These are phyloP conservation scores for Candida arabinofermentans DNA, from an alignment of 805 yeast species.

Conservation along the genomic window DNA sequence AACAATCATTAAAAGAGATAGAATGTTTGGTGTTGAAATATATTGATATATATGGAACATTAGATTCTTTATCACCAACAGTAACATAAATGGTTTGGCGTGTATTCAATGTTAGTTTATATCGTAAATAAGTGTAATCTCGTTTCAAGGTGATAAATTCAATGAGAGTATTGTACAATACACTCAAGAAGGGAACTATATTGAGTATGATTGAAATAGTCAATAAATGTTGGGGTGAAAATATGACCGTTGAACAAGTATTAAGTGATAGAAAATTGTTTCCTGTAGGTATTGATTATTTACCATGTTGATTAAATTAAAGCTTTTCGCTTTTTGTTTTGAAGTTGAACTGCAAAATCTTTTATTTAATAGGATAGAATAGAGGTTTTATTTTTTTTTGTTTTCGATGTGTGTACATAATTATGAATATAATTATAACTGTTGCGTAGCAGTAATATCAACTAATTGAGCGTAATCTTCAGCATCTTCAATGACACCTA, in stretches of 20 bases:
- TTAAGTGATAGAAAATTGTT: slow-evolving; percentile 42
- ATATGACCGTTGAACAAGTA: slow-evolving; percentile 38
- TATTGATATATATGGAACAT: slow-evolving; percentile 40
- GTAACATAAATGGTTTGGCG: slow-evolving; percentile 67
- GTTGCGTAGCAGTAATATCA: slow-evolving; percentile 97
- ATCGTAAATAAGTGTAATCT: slow-evolving; percentile 34
- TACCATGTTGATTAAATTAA: slow-evolving; percentile 40
- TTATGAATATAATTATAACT: slow-evolving; percentile 74
- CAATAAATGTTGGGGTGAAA: slow-evolving; percentile 44
- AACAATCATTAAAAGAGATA: slow-evolving; percentile 24
- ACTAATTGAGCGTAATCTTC: slow-evolving; percentile 99
- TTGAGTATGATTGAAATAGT: slow-evolving; percentile 39
- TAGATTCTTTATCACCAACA: slow-evolving; percentile 43
- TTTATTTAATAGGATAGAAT: too few species aligned
- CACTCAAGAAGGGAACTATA: slow-evolving; percentile 53
- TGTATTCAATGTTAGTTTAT: slow-evolving; percentile 45
- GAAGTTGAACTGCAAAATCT: too few species aligned
- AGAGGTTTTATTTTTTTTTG: too few species aligned
- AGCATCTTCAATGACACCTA: slow-evolving; percentile 73
- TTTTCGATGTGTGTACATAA: too few species aligned
- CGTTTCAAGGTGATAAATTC: slow-evolving; percentile 27
- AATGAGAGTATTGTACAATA: slow-evolving; percentile 40
- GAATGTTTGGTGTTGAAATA: slow-evolving; percentile 40
- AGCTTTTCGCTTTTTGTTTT: too few species aligned
- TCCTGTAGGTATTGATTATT: slow-evolving; percentile 47